Base-by-base conservation (phyloP, 306 rosid genomes). In the Vigna reflexopilosa region DNA sequence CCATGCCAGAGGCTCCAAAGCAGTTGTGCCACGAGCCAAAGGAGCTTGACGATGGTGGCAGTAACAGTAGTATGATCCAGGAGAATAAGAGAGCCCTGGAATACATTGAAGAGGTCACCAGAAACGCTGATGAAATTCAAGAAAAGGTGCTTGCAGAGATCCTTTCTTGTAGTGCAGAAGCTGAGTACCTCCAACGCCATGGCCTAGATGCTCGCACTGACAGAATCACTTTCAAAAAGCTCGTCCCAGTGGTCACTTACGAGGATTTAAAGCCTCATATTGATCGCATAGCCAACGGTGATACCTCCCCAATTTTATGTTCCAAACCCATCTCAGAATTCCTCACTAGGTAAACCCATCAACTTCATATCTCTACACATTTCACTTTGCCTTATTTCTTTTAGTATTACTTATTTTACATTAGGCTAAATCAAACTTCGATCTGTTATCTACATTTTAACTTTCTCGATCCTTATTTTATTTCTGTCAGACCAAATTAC, bases 251-350 rank as follows among this genome's bases (percentile, higher is more conserved):
- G 2, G 54, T 67, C 72, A 67, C 54, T 11, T 67, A 67, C 72
- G 54, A 67, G 36, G 72, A 67, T 67, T 12, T 67, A 13, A 67
- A 67, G 54, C 72, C 54, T 20, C 19, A 67, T 67, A 67, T 67
- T 67, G 72, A 67, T 67, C 72, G 72, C 11, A 67, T 67, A 67
- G 72, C 36, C 54, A 67, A 67, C 36, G 72, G 72, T 67, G 72
- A 67, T 20, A 67, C 54, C 54, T 67, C 72, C 11, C 72, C 72
- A 20, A 67, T 67, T 44, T 67, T 67, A 67, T 67, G 72, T 22
- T 67, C 54, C 72, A 67, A 67, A 44, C 54, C 72, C 72, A 67
- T 67, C 22, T 67, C 72, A 42, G 72, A 67, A 32, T 67, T 67
- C 1, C 54, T 67, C 15, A 67, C 72, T 10, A 67, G 72, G 72